Evolutionary conservation across 208 protist species (phyloP).

Genomic region (Leishmania lainsoni): DNA sequence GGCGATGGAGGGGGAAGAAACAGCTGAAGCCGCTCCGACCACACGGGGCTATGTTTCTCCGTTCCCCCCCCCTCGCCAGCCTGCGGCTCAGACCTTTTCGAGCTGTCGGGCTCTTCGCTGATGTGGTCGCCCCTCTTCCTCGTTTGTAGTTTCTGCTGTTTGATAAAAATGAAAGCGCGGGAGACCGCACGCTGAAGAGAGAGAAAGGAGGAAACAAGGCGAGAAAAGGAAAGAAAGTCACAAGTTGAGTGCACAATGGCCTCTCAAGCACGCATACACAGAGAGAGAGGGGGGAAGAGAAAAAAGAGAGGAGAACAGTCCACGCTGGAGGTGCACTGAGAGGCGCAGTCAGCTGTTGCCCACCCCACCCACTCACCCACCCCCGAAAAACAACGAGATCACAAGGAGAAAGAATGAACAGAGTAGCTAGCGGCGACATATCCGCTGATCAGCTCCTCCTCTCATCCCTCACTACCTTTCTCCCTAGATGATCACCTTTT

Average conservation of each 20-base stretch:
- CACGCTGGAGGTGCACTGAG: neutral
- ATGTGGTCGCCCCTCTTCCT: neutral
- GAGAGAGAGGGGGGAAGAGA: neutral
- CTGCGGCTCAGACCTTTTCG: neutral
- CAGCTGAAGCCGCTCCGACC: neutral
- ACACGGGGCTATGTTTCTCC: neutral
- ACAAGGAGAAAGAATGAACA: neutral
- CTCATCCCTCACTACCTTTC: neutral
- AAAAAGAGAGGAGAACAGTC: neutral
- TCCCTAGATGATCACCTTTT: neutral
- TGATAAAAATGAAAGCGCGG: conserved; percentile 12
- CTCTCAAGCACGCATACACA: neutral
- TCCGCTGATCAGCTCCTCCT: neutral
- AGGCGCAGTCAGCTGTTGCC: neutral
- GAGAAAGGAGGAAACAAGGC: neutral
- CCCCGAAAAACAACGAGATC: neutral
- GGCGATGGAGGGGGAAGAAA: neutral
- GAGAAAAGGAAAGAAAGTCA: conserved; percentile 13
- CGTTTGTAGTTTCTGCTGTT: neutral
- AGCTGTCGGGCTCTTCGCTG: neutral
- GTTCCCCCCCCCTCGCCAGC: neutral
- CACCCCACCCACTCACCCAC: no score
- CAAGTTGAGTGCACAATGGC: neutral
- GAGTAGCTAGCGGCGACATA: neutral
- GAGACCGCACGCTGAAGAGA: neutral